Conservation (phyloP, 140 eudicot genomes). For the Bidens hawaiensis region DNA sequence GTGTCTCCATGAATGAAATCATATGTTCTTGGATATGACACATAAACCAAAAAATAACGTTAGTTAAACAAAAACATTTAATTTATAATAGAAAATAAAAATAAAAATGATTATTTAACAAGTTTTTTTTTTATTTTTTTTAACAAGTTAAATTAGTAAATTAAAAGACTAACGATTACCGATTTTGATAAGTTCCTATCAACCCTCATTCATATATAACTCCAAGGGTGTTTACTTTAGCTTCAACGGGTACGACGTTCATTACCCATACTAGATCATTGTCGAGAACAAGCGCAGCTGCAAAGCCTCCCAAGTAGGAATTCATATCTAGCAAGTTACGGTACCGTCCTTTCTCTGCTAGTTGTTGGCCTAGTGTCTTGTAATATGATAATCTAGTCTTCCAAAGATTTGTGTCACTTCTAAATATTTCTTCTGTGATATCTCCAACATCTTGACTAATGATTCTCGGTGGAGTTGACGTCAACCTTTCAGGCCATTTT, state of each 20-base stretch:
- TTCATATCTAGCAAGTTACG: conserved; percentile 94
- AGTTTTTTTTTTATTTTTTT: no score
- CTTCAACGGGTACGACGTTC: conserved; percentile 84
- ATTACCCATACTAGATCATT: conserved; percentile 88
- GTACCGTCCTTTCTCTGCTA: conserved; percentile 73
- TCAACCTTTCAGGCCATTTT: conserved; percentile 85
- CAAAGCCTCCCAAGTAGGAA: conserved; percentile 89
- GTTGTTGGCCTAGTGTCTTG: conserved; percentile 56
- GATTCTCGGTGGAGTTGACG: conserved; percentile 83
- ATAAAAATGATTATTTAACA: no score
- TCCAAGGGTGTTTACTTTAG: conserved; percentile 70
- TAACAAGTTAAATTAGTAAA: not conserved
- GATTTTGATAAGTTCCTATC: conserved; percentile 92
- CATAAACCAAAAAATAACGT: conserved; percentile 34
- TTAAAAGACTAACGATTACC: conserved; percentile 35
- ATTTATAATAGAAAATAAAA: no score
- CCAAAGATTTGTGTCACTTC: conserved; percentile 56
- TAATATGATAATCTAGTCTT: conserved; percentile 53
- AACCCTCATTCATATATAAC: conserved; percentile 81
- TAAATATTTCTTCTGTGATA: conserved; percentile 49
- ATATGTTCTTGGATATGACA: conserved; percentile 93
- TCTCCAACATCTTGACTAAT: conserved; percentile 55
- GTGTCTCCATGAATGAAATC: conserved; percentile 87
- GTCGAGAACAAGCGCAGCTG: conserved; percentile 65
- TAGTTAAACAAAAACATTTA: not conserved